These are phyloP conservation scores for Beta lomatogona DNA, from an alignment of 179 eudicot genomes.

Conservation along the genomic window DNA sequence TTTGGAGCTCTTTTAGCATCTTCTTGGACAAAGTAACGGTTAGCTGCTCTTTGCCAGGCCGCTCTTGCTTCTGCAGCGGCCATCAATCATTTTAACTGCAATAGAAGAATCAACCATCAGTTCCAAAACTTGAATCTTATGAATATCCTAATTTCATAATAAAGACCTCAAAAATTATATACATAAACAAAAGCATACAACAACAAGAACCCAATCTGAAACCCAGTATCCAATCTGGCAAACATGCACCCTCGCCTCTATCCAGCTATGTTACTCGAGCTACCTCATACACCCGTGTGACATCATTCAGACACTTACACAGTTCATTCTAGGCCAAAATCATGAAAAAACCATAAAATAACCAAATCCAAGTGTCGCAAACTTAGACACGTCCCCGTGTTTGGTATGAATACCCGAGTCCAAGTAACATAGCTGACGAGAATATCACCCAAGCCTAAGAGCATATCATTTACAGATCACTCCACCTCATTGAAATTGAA, in stretches of 20 bases:
- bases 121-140: background rate
- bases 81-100: slow-evolving; percentile 59
- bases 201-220: background rate
- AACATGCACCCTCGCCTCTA: no score
- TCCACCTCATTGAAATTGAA: background rate
- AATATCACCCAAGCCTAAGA: background rate
- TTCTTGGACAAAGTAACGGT: slow-evolving; percentile 93
- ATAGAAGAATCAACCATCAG: slow-evolving; percentile 5
- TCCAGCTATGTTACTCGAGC: no score
- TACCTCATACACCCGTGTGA: no score
- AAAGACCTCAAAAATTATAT: background rate
- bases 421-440: background rate
- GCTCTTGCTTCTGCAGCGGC: slow-evolving; percentile 98
- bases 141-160: background rate
- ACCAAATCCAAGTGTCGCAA: no score
- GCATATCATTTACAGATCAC: background rate
- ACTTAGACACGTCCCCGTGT: no score
- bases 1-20: slow-evolving; percentile 99
- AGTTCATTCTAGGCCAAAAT: no score
- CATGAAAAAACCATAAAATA: no score
- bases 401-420: no score
- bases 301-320: no score
- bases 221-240: background rate
- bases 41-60: slow-evolving; percentile 95
- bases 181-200: background rate